These are phyloP conservation scores for rapeseed (Brassica napus) DNA, from an alignment of 345 rosid genomes.

Conservation along the genomic window Da-Ae NC_063451.1:28658501-28659000, in stretches of 20 bases:
- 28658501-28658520: neutral
- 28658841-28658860: neutral
- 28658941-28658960: neutral
- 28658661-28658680: neutral
- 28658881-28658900: neutral
- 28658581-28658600: constrained; percentile 7
- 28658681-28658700: neutral
- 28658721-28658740: neutral
- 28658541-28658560: constrained; percentile 18
- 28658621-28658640: constrained; percentile 26
- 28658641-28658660: constrained; percentile 16
- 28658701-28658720: constrained; percentile 6
- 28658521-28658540: neutral
- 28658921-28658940: neutral
- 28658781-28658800: neutral
- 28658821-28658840: neutral
- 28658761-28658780: neutral
- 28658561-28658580: neutral
- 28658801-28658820: neutral
- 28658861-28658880: neutral
- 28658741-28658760: neutral
- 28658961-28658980: neutral
- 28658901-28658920: neutral
- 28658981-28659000: neutral
- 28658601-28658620: constrained; percentile 16